Base-by-base conservation (phyloP, 108 stramenopile species). In the Pseudonitzschia delicatissima region DNA sequence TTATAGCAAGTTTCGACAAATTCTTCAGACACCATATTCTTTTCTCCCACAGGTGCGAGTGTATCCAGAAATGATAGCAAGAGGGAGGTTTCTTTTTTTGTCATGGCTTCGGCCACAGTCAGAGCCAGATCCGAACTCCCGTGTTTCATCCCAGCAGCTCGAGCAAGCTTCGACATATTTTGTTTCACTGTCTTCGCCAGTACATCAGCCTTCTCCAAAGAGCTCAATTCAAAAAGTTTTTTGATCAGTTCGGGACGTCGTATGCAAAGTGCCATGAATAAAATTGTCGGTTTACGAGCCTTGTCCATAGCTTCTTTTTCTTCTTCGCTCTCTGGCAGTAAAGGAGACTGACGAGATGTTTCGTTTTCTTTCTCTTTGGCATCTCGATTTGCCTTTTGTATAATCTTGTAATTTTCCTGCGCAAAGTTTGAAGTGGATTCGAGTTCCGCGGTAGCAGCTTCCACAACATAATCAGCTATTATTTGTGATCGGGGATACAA, bases 181-280 rank as follows among this genome's bases (percentile, higher is more conserved):
- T 77, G 66, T 49, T 77, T 78, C 18, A 94, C 77, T 31, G 90
- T 73, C 73, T 91, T 91, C 9, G 81, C 78, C 17, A 94, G 77
- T 9, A 83, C 72, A 66, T 94, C 90, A 15, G 93, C 93, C 26
- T 82, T 76, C 37, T 82, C 79, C 28, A 66, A 44, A 34, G 76
- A 83, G 66, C 86, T 82, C 23, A 76, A 57, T 51, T 80, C 71
- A 73, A 91, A 84, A 8, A 91, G 69, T 25, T 55, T 72, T 75
- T 91, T 82, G 71, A 91, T 91, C 37, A 90, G 80, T 42, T 86
- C 88, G 31, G 88, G 87, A 21, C 77, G 79, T 25, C 88, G 74
- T 26, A 91, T 83, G 64, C 86, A 87, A 13, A 91, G 73, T 23
- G 90, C 93, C 89, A 94, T 91, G 57, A 89, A 85, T 44, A 92